These are phyloP conservation scores for Aspergillus aculeatus DNA, from an alignment of 2,329 filamentous ascomycete species.

Conservation along the genomic window DNA sequence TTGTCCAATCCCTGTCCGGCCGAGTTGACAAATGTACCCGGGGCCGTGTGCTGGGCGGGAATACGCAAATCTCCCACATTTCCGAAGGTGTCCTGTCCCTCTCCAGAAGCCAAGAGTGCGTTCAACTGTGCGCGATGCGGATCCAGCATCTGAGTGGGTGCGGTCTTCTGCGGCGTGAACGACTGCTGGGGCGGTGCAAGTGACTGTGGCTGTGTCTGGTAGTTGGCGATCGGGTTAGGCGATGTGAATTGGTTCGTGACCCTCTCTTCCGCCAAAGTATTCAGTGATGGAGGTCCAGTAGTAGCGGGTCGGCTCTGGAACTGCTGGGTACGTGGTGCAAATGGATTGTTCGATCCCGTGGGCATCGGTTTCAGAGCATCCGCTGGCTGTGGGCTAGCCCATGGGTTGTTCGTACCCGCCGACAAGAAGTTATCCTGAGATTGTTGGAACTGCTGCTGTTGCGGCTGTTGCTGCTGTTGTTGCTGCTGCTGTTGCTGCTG, in stretches of 20 bases:
- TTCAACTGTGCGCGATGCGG: conserved; percentile 74
- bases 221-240: conserved; percentile 54
- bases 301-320: conserved; percentile 54
- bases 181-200: conserved; percentile 28
- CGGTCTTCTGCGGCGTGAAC: conserved; percentile 32
- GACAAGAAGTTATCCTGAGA: conserved; percentile 63
- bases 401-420: conserved; percentile 90
- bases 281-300: conserved; percentile 67
- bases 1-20: conserved; percentile 76
- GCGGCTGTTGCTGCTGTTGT: conserved; percentile 41
- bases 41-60: conserved; percentile 92
- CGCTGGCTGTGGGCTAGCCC: conserved; percentile 65
- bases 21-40: conserved; percentile 94
- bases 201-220: conserved; percentile 38
- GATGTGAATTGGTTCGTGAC: conserved; percentile 63
- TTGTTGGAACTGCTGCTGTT: conserved; percentile 41
- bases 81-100: conserved; percentile 95
- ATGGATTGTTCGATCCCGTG: conserved; percentile 97
- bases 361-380: conserved; percentile 74
- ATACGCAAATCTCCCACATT: conserved; percentile 96
- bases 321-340: conserved; percentile 68
- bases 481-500: conserved; percentile 49
- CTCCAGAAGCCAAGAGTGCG: conserved; percentile 77
- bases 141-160: conserved; percentile 42
- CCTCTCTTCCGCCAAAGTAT: conserved; percentile 79